Evolutionary conservation across 2,329 filamentous ascomycete genomes (phyloP), one percentile per base, ranked within the genome.

Genomic region (Phialophora verrucosa): DNA sequence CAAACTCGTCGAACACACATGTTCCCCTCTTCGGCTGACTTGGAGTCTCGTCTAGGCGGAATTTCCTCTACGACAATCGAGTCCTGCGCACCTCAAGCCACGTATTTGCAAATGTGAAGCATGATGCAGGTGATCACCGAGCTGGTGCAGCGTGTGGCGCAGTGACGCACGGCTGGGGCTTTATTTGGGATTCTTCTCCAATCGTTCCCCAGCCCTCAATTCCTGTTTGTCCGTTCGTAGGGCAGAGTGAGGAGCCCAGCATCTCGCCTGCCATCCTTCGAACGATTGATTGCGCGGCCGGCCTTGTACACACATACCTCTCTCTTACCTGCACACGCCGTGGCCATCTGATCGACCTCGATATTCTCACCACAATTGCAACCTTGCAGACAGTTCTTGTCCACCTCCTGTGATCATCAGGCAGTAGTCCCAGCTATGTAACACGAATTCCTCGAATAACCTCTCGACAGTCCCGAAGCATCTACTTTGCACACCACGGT

Each of bases 221-320:
- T 25, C 35, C 60, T 32, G 51, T 42, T 53, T 55, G 49, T 23
- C 27, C 25, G 29, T 61, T 31, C 49, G 49, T 59, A 61, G 59
- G 59, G 59, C 59, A 53, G 49, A 61, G 59, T 61, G 59, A 61
- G 47, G 59, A 61, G 59, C 32, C 29, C 57, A 35, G 47, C 42
- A 29, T 50, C 56, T 59, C 44, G 38, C 25, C 56, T 47, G 10
- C 56, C 38, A 32, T 60, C 31, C 47, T 50, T 35, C 59, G n/a
- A 54, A 14, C 44, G 42, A 35, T 55, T 55, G 53, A 31, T 53
- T 61, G 58, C 59, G 47, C 47, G 47, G 31, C 59, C 50, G 31
- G 59, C 20, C 49, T 35, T 29, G 47, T 29, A 17, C 11, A 55
- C 53, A 55, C 29, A 23, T 55, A 32, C 27, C 27, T 55, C 29